phyloP scores from a whole-genome alignment of 805 yeast species.

The Suhomyces sp. region DNA sequence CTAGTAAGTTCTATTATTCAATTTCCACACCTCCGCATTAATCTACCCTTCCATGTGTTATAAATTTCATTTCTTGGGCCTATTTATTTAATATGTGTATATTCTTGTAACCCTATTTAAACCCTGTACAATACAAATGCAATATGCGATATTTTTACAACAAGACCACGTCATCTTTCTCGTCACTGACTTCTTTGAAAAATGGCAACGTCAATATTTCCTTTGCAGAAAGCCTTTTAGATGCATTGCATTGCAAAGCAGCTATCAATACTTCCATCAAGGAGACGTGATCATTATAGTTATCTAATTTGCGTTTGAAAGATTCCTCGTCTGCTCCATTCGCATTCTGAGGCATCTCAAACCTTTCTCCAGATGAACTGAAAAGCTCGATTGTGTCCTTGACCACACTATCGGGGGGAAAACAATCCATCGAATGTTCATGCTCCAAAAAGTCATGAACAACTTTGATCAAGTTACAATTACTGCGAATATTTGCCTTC shows the following conservation, averaged over 20 bases:
- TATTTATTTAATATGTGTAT: slow-evolving; percentile 1
- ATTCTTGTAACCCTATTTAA: slow-evolving; percentile 5
- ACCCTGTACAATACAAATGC: slow-evolving; percentile 7
- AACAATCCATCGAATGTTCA: slow-evolving; percentile 56
- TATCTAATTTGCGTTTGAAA: slow-evolving; percentile 21
- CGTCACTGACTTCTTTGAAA: slow-evolving; percentile 46
- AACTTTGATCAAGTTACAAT: slow-evolving; percentile 34
- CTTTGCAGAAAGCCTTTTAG: slow-evolving; percentile 55
- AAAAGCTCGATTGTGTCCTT: slow-evolving; percentile 55
- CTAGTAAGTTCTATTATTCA: not conserved
- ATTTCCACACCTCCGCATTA: no score
- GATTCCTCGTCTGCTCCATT: slow-evolving; percentile 16
- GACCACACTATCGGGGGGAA: slow-evolving; percentile 72
- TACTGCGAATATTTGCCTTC: slow-evolving; percentile 16
- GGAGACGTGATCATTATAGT: slow-evolving; percentile 41
- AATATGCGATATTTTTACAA: slow-evolving; percentile 2
- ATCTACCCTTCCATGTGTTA: no score
- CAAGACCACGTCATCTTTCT: slow-evolving; percentile 34
- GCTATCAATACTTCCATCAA: slow-evolving; percentile 56
- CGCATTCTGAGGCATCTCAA: slow-evolving; percentile 24
- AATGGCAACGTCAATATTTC: slow-evolving; percentile 59
- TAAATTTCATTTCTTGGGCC: slow-evolving; percentile 5
- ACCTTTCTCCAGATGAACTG: slow-evolving; percentile 39
- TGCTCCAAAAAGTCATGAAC: slow-evolving; percentile 26
- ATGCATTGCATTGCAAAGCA: slow-evolving; percentile 59